These are phyloP conservation scores for Eucalyptus regnans DNA, from an alignment of 345 rosid genomes.

Conservation along the genomic window DNA sequence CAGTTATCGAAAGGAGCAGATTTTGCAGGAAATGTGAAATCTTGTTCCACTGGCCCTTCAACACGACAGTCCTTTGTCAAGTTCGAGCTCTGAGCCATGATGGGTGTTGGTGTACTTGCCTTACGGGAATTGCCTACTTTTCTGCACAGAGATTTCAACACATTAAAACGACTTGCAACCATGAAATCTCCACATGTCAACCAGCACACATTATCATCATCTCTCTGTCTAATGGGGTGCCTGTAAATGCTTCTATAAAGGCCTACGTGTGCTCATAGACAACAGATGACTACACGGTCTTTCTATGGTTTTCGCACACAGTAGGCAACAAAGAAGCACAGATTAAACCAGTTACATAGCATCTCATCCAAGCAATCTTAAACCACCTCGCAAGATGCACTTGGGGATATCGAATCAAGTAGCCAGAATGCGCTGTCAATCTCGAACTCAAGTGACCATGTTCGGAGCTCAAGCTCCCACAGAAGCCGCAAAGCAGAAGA, in stretches of 20 bases:
- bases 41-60: conserved; percentile 25
- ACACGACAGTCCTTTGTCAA: conserved; percentile 10
- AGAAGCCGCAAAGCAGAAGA: conserved; percentile 5
- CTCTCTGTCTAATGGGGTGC: neutral
- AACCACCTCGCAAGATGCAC: neutral
- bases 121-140: neutral
- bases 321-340: neutral
- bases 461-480: neutral
- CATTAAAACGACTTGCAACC: neutral
- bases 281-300: neutral
- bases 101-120: neutral
- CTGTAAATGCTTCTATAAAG: neutral
- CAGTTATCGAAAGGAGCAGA: conserved; percentile 81
- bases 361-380: neutral
- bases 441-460: neutral
- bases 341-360: neutral
- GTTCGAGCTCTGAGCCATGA: conserved; percentile 2
- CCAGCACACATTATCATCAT: neutral
- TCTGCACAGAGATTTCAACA: conserved; percentile 1
- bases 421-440: neutral
- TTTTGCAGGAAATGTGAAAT: conserved; percentile 51
- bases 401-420: neutral
- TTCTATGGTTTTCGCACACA: neutral
- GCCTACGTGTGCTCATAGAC: neutral
- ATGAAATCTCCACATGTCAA: neutral